phyloP scores from a whole-genome alignment of 306 rosid genomes.

The Adenanthera pavonina region DNA sequence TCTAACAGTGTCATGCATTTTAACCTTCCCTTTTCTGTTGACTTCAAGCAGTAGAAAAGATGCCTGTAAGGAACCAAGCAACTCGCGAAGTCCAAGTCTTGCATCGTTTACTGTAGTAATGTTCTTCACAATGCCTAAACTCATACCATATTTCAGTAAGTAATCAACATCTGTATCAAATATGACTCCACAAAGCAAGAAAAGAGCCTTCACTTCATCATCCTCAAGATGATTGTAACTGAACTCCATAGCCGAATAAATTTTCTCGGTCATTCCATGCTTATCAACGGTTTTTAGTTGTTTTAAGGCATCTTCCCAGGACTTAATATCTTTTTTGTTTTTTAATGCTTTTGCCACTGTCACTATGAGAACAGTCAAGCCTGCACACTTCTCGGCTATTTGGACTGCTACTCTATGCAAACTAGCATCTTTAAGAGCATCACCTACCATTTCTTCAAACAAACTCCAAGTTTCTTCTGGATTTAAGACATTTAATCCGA shows the following conservation, averaged over 20 bases:
- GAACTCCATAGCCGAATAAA: slow-evolving; percentile 30
- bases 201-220: background rate
- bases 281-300: background rate
- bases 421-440: background rate
- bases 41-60: background rate
- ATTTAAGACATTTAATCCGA: slow-evolving; percentile 1
- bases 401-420: background rate
- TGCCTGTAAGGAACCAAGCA: slow-evolving; percentile 16
- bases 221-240: background rate
- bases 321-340: background rate
- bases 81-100: background rate
- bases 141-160: background rate
- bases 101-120: background rate
- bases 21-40: accelerated
- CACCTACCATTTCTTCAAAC: background rate
- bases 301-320: slow-evolving; percentile 22
- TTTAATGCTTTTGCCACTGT: slow-evolving; percentile 5
- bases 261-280: background rate
- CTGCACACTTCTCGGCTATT: background rate
- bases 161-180: background rate
- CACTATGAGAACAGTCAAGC: slow-evolving; percentile 1
- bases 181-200: slow-evolving; percentile 21
- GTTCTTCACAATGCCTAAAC: slow-evolving; percentile 22
- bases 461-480: slow-evolving; percentile 21
- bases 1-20: slow-evolving; percentile 31